Conservation (phyloP, 139 green algal genomes). For the Protoeuglena noctilucae region DNA sequence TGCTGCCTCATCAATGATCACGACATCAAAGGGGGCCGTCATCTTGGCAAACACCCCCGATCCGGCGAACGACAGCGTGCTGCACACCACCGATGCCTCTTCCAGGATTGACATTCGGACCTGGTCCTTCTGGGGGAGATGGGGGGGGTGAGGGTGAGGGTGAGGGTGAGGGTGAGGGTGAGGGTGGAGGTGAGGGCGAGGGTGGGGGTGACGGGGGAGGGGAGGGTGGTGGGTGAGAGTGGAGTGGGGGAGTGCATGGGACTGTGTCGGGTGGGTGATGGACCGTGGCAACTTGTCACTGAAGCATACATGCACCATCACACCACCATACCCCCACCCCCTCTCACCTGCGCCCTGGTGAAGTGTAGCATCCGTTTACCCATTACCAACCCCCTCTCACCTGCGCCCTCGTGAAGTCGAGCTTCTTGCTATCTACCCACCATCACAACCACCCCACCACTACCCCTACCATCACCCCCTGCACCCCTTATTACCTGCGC, state of each 20-base stretch:
- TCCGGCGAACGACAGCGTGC: slow-evolving; percentile 57
- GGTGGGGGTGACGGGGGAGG: too few species aligned
- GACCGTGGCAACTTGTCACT: neutral
- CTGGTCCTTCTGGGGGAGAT: slow-evolving; percentile 23
- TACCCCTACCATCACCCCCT: neutral
- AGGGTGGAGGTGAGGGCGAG: too few species aligned
- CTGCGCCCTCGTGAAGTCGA: neutral
- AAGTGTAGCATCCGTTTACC: neutral
- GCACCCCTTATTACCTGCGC: neutral
- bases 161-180: too few species aligned
- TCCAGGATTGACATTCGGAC: slow-evolving; percentile 48
- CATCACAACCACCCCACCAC: neutral
- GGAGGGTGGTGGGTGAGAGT: too few species aligned
- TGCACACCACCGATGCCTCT: slow-evolving; percentile 74
- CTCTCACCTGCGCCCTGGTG: neutral
- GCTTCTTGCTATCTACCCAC: neutral
- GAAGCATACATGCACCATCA: neutral
- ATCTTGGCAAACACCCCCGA: slow-evolving; percentile 17
- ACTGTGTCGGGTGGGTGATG: slow-evolving; percentile 12
- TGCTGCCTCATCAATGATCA: slow-evolving; percentile 88
- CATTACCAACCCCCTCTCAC: neutral
- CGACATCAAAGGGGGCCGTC: slow-evolving; percentile 27
- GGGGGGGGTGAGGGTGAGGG: too few species aligned
- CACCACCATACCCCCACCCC: too few species aligned
- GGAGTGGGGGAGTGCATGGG: too few species aligned